Evolutionary conservation across 441 rosid species (phyloP), one percentile per base, ranked within the genome.

Genomic region (Oxalis stricta): DNA sequence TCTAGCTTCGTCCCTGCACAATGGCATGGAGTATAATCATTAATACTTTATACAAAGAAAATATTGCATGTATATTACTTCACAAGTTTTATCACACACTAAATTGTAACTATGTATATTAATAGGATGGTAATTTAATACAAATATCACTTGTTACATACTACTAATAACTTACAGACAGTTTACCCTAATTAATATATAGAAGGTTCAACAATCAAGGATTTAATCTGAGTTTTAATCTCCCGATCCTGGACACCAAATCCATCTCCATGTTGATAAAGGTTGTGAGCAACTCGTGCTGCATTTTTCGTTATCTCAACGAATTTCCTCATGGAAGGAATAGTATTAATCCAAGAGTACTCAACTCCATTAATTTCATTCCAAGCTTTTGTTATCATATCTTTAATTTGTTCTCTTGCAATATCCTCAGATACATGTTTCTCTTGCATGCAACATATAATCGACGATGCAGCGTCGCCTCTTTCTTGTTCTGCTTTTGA

Each of bases 231-330:
- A 26, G 9, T 40, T 38, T 56, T 48, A 2, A 35, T 65, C 23
- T 53, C 31, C 1, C 12, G 22, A 43, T 70, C 75, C 18, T 72
- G 75, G 30, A 54, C 40, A 6, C 75, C 70, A 13, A 69, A 70
- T 2, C 76, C 72, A 40, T 76, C 83, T 16, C 71, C 72, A 33
- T 52, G 18, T 4, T 67, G 72, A 57, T 70, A 76, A 1, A 76
- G 32, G 30, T 66, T 53, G 20, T 63, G 69, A 0, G 34, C 72
- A 48, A 56, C 64, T 0, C 77, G 69, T 0, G 75, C 79, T 19
- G 56, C 46, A 5, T 70, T 76, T 10, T 28, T 29, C 8, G 40
- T 44, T 7, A 63, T 18, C 12, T 52, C 31, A 0, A 63, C 37
- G 13, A 66, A 55, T 12, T 54, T 5, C 39, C 29, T 50, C 36